Conservation (phyloP, 1,139 yeast species). For the Nakaseomyces glabratus region DNA sequence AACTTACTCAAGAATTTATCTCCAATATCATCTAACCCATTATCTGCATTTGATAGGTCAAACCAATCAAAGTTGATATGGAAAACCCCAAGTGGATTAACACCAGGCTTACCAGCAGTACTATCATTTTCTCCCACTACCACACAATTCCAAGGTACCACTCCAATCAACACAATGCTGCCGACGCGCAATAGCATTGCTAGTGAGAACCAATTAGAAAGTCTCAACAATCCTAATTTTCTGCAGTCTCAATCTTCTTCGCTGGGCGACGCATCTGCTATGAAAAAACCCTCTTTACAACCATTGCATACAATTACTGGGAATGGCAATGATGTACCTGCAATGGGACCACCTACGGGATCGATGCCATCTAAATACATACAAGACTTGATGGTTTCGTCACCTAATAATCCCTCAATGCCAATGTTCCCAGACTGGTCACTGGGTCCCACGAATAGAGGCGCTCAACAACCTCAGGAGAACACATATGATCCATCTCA, state of each 20-base stretch:
- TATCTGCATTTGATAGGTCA: conserved; percentile 4
- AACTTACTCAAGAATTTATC: conserved; percentile 4
- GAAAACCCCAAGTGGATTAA: conserved; percentile 2
- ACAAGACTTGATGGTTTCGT: conserved; percentile 28
- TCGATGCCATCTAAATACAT: conserved; percentile 28
- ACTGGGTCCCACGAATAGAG: conserved; percentile 11
- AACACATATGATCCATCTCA: neutral
- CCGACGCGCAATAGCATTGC: no score
- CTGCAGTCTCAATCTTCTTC: no score
- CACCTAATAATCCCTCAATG: conserved; percentile 24
- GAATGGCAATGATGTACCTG: neutral
- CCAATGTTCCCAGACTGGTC: conserved; percentile 31
- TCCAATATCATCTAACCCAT: conserved; percentile 5
- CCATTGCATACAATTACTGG: neutral
- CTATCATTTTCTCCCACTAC: conserved; percentile 4
- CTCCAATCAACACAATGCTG: conserved; percentile 2
- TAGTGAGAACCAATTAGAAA: no score
- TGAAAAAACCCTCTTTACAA: no score
- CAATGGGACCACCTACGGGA: conserved; percentile 15
- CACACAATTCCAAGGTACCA: conserved; percentile 3
- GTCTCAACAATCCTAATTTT: no score
- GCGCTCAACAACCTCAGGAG: conserved; percentile 7
- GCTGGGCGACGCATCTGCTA: no score
- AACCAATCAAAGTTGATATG: conserved; percentile 1
- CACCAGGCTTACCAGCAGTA: conserved; percentile 1